A percentile compares a stretch with the other conserved stretches of the same genome.
phyloP scores from a whole-genome alignment of 2,329 filamentous ascomycete species.

The Beauveria scarabaeidicola region DNA sequence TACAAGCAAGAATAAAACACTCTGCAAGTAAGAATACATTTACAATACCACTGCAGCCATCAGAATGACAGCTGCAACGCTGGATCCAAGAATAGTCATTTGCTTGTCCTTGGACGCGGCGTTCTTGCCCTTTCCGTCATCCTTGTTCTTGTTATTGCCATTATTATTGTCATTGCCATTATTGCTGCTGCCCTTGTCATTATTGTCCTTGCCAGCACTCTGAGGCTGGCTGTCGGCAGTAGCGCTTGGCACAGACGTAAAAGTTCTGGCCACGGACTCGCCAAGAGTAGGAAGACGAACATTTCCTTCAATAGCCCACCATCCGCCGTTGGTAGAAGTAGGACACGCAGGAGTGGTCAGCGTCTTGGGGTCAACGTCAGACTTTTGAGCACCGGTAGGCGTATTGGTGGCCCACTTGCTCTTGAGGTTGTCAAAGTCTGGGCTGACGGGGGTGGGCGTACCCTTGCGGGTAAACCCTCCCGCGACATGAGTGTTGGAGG shows the following conservation, averaged over 20 bases:
- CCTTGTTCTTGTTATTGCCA: neutral
- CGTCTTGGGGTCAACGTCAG: constrained; percentile 54
- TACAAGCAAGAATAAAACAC: constrained; percentile 2
- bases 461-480: constrained; percentile 65
- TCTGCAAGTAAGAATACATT: neutral
- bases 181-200: neutral
- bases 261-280: constrained; percentile 32
- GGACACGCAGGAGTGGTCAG: constrained; percentile 63
- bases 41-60: constrained; percentile 20
- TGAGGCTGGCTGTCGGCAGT: constrained; percentile 13
- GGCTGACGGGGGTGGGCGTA: constrained; percentile 61
- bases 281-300: constrained; percentile 62
- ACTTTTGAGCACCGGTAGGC: constrained; percentile 58
- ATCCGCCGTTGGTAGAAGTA: constrained; percentile 56
- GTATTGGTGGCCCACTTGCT: constrained; percentile 64
- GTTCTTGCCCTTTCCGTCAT: constrained; percentile 6
- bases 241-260: constrained; percentile 14
- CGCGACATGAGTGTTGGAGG: constrained; percentile 44
- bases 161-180: constrained; percentile 1
- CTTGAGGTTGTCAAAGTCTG: constrained; percentile 73
- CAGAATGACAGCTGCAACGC: constrained; percentile 22
- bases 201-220: constrained; percentile 6
- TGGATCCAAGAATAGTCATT: constrained; percentile 21
- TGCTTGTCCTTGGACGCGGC: constrained; percentile 16
- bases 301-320: constrained; percentile 72